Percentiles rank a stretch among this genome's conserved stretches.
phyloP scores from a whole-genome alignment of 192 early-diverging fungal genomes.

The Coemansia sp. region DNA sequence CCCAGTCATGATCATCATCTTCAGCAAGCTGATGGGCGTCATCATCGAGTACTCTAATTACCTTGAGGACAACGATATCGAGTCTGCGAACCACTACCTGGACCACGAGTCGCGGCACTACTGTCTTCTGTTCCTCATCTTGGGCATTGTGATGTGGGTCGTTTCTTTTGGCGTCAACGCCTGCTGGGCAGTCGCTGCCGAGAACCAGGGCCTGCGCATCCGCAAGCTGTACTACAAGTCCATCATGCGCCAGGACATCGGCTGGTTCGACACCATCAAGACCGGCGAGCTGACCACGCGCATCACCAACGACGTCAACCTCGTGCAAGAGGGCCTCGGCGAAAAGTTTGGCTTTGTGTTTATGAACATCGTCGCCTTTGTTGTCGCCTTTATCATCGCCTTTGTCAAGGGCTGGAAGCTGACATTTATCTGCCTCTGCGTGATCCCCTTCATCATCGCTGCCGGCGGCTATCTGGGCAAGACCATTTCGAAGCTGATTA shows the following conservation, averaged over 20 bases:
- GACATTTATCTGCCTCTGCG: slow-evolving; percentile 66
- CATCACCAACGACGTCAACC: slow-evolving; percentile 72
- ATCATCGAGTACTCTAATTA: slow-evolving; percentile 64
- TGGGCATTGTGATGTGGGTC: slow-evolving; percentile 42
- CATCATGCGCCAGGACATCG: slow-evolving; percentile 65
- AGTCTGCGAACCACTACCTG: slow-evolving; percentile 20
- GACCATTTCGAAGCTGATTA: slow-evolving; percentile 60
- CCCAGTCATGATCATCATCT: slow-evolving; percentile 46
- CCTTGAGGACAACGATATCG: slow-evolving; percentile 63
- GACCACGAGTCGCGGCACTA: slow-evolving; percentile 34
- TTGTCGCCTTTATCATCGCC: slow-evolving; percentile 71
- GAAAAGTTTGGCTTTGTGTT: slow-evolving; percentile 57
- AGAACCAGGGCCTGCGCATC: slow-evolving; percentile 71
- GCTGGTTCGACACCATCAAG: slow-evolving; percentile 61
- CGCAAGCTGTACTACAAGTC: slow-evolving; percentile 72
- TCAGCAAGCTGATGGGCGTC: slow-evolving; percentile 28
- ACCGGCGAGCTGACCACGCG: slow-evolving; percentile 77
- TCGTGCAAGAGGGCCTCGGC: slow-evolving; percentile 70
- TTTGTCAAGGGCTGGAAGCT: slow-evolving; percentile 63
- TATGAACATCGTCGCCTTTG: slow-evolving; percentile 67
- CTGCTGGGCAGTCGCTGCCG: slow-evolving; percentile 51
- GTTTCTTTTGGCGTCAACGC: slow-evolving; percentile 37
- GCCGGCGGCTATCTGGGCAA: slow-evolving; percentile 68
- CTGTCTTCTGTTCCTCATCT: slow-evolving; percentile 40
- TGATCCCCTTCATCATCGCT: slow-evolving; percentile 70